A percentile compares a stretch with the other conserved stretches of the same genome.
Conservation (phyloP, 2,329 filamentous ascomycete species). For the Curvularia lunata region DNA sequence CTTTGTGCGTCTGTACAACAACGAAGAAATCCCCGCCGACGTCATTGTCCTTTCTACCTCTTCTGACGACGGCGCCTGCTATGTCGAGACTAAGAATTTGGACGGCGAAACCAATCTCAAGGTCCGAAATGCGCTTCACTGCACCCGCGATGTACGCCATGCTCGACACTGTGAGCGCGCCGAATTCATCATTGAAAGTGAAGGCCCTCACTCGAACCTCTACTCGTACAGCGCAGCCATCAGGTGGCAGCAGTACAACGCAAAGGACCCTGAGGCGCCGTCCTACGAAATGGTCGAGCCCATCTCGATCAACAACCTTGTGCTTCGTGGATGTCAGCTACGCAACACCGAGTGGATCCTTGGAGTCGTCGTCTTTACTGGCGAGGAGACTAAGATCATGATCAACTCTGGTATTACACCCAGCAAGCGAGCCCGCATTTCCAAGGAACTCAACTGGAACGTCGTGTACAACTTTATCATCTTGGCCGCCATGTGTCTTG, state of each 20-base stretch:
- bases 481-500: constrained; percentile 85
- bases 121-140: constrained; percentile 87
- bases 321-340: constrained; percentile 90
- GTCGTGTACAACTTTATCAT: constrained; percentile 96
- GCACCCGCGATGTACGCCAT: constrained; percentile 81
- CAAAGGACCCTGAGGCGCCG: constrained; percentile 66
- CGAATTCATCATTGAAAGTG: constrained; percentile 87
- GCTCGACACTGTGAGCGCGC: constrained; percentile 90
- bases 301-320: constrained; percentile 91
- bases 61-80: constrained; percentile 91
- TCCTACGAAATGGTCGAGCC: constrained; percentile 85
- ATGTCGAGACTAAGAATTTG: constrained; percentile 97
- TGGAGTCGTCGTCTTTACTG: constrained; percentile 91
- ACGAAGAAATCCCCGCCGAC: constrained; percentile 94
- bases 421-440: constrained; percentile 89
- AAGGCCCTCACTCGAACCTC: constrained; percentile 88
- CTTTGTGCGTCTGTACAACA: constrained; percentile 94
- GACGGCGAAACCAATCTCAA: constrained; percentile 98
- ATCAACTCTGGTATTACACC: constrained; percentile 96
- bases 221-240: constrained; percentile 94
- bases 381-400: constrained; percentile 98
- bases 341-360: constrained; percentile 97
- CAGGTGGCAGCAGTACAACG: constrained; percentile 79
- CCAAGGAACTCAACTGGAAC: constrained; percentile 94
- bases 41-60: constrained; percentile 91